Conservation (phyloP, 108 stramenopile genomes). For the Discostella pseudostelligera region DNA sequence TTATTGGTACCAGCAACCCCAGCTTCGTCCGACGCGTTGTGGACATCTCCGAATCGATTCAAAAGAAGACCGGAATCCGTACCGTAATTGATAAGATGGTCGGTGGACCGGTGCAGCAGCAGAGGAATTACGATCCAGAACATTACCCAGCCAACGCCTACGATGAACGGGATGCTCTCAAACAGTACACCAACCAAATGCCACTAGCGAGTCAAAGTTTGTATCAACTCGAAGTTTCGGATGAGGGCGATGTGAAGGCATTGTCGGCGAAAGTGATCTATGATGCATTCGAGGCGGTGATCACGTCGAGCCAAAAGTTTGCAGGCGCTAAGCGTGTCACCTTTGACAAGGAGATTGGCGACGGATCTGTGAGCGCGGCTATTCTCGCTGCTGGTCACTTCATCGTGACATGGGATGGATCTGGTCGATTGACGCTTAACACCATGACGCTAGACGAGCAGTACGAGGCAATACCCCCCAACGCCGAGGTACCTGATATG, state of each 20-base stretch:
- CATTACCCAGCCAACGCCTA: slow-evolving; percentile 48
- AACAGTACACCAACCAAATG: slow-evolving; percentile 34
- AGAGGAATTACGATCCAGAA: slow-evolving; percentile 42
- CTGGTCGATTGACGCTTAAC: slow-evolving; percentile 32
- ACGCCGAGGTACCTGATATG: slow-evolving; percentile 32
- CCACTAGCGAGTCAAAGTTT: slow-evolving; percentile 40
- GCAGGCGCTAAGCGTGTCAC: slow-evolving; percentile 18
- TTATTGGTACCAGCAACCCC: slow-evolving; percentile 31
- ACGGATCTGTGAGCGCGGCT: slow-evolving; percentile 33
- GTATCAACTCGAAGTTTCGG: slow-evolving; percentile 36
- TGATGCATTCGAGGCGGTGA: slow-evolving; percentile 28
- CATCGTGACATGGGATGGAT: slow-evolving; percentile 40
- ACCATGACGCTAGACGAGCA: slow-evolving; percentile 30
- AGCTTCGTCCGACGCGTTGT: slow-evolving; percentile 43
- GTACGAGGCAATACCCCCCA: slow-evolving; percentile 33
- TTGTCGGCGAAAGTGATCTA: slow-evolving; percentile 19
- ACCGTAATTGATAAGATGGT: slow-evolving; percentile 45
- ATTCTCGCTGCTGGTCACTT: slow-evolving; percentile 25
- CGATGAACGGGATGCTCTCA: slow-evolving; percentile 44
- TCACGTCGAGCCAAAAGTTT: slow-evolving; percentile 15
- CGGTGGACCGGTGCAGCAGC: slow-evolving; percentile 42
- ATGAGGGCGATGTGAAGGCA: slow-evolving; percentile 25
- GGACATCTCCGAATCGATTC: slow-evolving; percentile 22
- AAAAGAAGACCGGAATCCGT: slow-evolving; percentile 43
- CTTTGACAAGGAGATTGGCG: slow-evolving; percentile 34